phyloP scores from a whole-genome alignment of 345 rosid genomes.

The Anacardium occidentale region DNA sequence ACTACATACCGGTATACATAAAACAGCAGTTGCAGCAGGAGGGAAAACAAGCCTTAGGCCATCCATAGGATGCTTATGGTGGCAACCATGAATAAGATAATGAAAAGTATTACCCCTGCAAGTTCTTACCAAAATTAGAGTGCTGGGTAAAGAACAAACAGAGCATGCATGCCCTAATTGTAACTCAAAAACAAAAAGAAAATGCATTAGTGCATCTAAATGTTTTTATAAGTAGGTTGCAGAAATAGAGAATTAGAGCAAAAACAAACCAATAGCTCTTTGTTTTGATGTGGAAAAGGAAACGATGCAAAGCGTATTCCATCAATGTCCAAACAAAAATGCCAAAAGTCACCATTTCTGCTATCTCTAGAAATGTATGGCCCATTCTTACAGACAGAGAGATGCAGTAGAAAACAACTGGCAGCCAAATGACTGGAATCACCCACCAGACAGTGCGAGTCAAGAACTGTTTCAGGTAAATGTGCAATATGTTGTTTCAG shows the following conservation, averaged over 20 bases:
- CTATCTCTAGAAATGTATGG: constrained; percentile 51
- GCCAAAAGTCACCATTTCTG: constrained; percentile 57
- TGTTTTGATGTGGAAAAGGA: constrained; percentile 90
- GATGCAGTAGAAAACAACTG: constrained; percentile 65
- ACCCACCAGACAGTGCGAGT: constrained; percentile 98
- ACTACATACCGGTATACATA: constrained; percentile 57
- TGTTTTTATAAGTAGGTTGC: background rate
- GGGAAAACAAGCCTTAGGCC: constrained; percentile 84
- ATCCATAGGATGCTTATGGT: constrained; percentile 90
- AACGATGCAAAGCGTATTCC: constrained; percentile 91
- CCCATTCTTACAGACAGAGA: constrained; percentile 66
- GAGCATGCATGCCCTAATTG: background rate
- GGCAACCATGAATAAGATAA: constrained; percentile 90
- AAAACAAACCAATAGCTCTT: constrained; percentile 76
- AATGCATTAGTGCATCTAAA: background rate
- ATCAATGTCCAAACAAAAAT: constrained; percentile 80
- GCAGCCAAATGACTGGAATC: constrained; percentile 88
- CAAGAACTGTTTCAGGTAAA: constrained; percentile 55
- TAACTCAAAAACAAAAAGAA: background rate
- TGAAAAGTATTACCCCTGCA: constrained; percentile 74
- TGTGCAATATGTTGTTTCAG: constrained; percentile 15
- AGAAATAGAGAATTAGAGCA: constrained; percentile 20
- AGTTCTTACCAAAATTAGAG: constrained; percentile 8
- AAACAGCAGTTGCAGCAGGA: constrained; percentile 74
- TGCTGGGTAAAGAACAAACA: background rate